Conservation (phyloP, 768 basidiomycete genomes). For the Rubroboletus satanas region DNA sequence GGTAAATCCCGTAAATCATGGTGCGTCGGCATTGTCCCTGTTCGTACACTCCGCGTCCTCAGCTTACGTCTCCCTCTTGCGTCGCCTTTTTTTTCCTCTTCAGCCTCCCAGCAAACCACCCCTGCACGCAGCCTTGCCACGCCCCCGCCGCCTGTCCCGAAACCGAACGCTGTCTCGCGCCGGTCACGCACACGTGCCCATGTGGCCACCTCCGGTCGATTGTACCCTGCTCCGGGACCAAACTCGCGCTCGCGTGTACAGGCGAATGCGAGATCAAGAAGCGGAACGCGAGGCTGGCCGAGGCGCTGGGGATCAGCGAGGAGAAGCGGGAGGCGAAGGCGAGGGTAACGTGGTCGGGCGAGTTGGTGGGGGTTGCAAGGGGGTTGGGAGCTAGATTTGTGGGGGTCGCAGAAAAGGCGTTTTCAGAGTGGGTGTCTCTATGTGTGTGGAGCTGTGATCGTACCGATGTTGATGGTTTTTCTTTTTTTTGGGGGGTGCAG, state of each 20-base stretch:
- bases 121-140: constrained; percentile 78
- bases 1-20: constrained; percentile 86
- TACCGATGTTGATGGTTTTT: not conserved
- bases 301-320: constrained; percentile 81
- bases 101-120: constrained; percentile 68
- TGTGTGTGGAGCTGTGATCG: too few relatives aligned
- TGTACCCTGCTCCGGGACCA: constrained; percentile 57
- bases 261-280: constrained; percentile 82
- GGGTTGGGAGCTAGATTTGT: constrained; percentile 56
- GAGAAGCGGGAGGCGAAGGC: constrained; percentile 39
- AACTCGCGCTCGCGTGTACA: constrained; percentile 62
- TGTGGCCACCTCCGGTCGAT: constrained; percentile 81
- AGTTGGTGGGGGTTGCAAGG: constrained; percentile 58
- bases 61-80: not conserved
- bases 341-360: constrained; percentile 55
- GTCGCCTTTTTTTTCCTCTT: not conserved
- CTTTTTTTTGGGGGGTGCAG: constrained; percentile 31
- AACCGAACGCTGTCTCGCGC: constrained; percentile 66
- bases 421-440: constrained; percentile 63
- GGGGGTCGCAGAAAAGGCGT: constrained; percentile 69
- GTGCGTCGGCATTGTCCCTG: constrained; percentile 35
- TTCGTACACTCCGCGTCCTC: not conserved
- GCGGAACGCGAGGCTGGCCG: constrained; percentile 83
- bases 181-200: constrained; percentile 68
- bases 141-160: constrained; percentile 86